phyloP scores from a whole-genome alignment of 768 basidiomycete genomes.

The Amanita brunnescens region DNA sequence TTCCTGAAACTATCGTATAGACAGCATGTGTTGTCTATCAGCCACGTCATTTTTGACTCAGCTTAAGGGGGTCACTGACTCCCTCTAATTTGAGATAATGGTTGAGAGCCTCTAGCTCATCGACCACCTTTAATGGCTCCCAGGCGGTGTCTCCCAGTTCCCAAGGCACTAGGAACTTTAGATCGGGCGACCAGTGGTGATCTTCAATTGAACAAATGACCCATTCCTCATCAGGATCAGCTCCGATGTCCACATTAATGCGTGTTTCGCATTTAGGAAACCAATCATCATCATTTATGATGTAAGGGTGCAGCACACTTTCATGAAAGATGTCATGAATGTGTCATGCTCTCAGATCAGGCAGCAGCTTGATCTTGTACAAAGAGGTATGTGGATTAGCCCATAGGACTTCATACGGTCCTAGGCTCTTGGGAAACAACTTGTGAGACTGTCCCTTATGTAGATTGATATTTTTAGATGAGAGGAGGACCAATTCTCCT shows the following conservation, averaged over 20 bases:
- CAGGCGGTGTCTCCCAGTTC: constrained; percentile 24
- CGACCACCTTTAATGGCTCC: constrained; percentile 18
- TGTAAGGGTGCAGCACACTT: neutral
- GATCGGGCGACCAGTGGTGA: constrained; percentile 13
- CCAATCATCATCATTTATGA: neutral
- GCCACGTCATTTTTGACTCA: neutral
- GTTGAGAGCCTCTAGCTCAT: constrained; percentile 21
- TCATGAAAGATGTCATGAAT: neutral
- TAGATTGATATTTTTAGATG: constrained; percentile 25
- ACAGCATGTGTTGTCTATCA: neutral
- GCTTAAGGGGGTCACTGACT: constrained; percentile 6
- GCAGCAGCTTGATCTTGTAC: neutral
- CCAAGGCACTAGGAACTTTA: constrained; percentile 23
- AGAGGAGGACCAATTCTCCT: constrained; percentile 25
- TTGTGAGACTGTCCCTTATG: constrained; percentile 26
- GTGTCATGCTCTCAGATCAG: neutral
- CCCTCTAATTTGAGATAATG: constrained; percentile 21
- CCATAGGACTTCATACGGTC: constrained; percentile 26
- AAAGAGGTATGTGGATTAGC: neutral
- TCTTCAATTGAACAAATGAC: constrained; percentile 26
- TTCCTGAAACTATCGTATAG: no score
- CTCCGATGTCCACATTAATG: neutral
- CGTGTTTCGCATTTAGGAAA: neutral
- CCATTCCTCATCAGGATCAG: constrained; percentile 23
- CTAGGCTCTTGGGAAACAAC: constrained; percentile 27